Base-by-base conservation (phyloP, 495 filamentous ascomycete species). In the Lophium mytilinum region DNA sequence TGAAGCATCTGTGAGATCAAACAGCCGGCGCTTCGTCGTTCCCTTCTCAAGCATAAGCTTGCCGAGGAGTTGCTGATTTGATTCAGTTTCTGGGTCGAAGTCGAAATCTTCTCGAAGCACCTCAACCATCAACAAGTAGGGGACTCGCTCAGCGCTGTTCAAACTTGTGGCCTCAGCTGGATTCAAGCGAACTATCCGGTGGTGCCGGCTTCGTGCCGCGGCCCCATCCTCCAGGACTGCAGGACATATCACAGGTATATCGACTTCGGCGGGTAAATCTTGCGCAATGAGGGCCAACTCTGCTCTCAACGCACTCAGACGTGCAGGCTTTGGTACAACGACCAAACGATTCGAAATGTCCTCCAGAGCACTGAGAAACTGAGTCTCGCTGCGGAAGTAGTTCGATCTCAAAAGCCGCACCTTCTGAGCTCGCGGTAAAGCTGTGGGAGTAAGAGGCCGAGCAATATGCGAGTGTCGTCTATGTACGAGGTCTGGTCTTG, bases 121-220 rank as follows among this genome's bases (percentile, higher is more conserved):
- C 64, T 89, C 86, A 4, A 89, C 77, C 85, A 89, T 88, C 7
- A 89, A 73, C 19, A 89, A 64, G 66, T 86, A 89, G 8, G 86
- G 86, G 14, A 89, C 86, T 61, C 86, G 83, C 63, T 89, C 86
- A 8, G 86, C 86, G 61, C 86, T 89, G 67, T 89, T 89, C 49
- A 89, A 63, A 37, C 88, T 87, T 4, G 85, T 88, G 14, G 85
- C 83, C 69, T 89, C 86, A 9, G 86, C 85, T 37, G 86, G 86
- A 66, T 88, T 89, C 34, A 89, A 71, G 37, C 86, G 77, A 19
- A 89, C 86, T 37, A 89, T 82, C 33, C 86, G 80, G 66, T 89
- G 86, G 61, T 89, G 86, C 35, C 76, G 75, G 54, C 84, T 88
- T 55, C 78, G 79, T 9, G 79, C 74, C 5, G 84, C 79, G 4